Conservation (phyloP, 768 basidiomycete species). For the Galerina sulciceps region DNA sequence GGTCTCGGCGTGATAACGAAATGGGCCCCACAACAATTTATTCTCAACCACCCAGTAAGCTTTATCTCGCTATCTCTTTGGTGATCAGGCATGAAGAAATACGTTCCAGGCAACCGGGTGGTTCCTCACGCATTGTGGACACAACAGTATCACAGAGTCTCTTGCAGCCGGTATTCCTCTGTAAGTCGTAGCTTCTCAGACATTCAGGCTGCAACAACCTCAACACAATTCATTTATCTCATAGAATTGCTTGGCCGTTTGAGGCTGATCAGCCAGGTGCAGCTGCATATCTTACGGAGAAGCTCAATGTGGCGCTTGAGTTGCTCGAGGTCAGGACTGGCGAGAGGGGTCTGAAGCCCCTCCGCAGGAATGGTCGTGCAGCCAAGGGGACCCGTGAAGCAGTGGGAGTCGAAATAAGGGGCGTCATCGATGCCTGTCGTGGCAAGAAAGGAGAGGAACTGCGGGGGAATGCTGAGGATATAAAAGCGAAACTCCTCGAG, state of each 20-base stretch:
- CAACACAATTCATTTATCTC: too few relatives aligned
- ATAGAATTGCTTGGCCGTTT: too few relatives aligned
- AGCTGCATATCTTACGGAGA: not conserved
- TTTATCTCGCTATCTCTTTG: not conserved
- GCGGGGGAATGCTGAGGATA: not conserved
- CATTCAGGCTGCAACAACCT: too few relatives aligned
- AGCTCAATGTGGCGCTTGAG: constrained; percentile 8
- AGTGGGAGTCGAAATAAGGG: constrained; percentile 1
- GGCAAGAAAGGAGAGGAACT: not conserved
- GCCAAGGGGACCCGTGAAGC: constrained; percentile 9
- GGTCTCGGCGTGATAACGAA: constrained; percentile 7
- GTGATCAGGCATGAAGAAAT: not conserved
- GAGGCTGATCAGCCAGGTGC: constrained; percentile 4
- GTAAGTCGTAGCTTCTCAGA: too few relatives aligned
- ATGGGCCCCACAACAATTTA: constrained; percentile 18
- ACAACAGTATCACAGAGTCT: constrained; percentile 15
- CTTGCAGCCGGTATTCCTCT: too few relatives aligned
- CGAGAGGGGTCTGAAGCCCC: constrained; percentile 3
- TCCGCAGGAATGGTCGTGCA: not conserved
- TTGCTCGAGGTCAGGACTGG: constrained; percentile 13
- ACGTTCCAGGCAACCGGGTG: constrained; percentile 16
- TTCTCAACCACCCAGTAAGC: constrained; percentile 15
- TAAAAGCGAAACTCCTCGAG: not conserved
- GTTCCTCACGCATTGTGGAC: constrained; percentile 18
- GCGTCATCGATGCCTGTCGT: constrained; percentile 1